Base-by-base conservation (phyloP, 805 yeast genomes). In the Starmerella stigmatis region DNA sequence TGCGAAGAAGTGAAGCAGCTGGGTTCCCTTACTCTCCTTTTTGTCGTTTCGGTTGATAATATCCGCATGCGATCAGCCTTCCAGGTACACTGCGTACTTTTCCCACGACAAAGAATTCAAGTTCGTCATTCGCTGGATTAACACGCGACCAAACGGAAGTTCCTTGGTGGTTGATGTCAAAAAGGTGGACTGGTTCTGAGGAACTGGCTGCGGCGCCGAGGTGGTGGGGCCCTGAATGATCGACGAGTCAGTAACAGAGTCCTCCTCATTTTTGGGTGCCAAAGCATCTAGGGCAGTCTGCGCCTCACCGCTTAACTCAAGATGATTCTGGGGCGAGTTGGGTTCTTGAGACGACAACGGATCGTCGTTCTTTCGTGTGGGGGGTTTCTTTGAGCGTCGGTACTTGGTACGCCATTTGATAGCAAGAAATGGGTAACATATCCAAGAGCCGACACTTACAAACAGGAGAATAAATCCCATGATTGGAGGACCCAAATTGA, bases 21-120 rank as follows among this genome's bases (percentile, higher is more conserved):
- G 50, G 5, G 50, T 47, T 1, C 65, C 66, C 37, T 55, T 59
- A 12, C 59, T 57, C 7, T 53, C 17, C 7, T 38, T 54, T n/a
- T 28, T 47, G 44, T 22, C 53, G 13, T 57, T 45, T 8, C 96
- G 70, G n/a, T 88, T 85, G 21, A 86, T 81, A 41, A 88, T 82
- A 1, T 81, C 81, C 46, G 82, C 94, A 59, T 88, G 97, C 0
- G 96, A 79, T 60, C 86, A 84, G 58, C 79, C 68, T 16, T 81
- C 78, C 37, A 86, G 69, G 53, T 75, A 78, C 2, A 79, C 79
- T 0, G 89, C 81, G 34, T 83, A 71, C 58, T 86, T 85, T 40
- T 75, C 67, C 95, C 96, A 86, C 3, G 71, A 68, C 16, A 88
- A 59, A 20, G 62, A 55, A 60, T 83, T 81, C 57, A 88, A 64